These are phyloP conservation scores for Onygena corvina DNA, from an alignment of 2,329 filamentous ascomycete genomes.

Conservation along the genomic window DNA sequence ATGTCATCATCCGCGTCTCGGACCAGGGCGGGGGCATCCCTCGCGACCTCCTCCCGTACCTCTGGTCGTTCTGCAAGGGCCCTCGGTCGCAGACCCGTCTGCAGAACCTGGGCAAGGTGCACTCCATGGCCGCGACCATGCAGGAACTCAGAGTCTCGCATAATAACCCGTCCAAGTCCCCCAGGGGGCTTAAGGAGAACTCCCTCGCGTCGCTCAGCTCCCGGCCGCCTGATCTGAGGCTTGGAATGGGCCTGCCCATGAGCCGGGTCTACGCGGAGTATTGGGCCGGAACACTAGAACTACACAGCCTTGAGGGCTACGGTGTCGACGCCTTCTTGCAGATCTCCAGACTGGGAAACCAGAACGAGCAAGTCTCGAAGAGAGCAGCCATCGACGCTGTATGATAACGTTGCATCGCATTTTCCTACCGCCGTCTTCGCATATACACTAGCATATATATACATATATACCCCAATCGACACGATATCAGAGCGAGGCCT, in stretches of 20 bases:
- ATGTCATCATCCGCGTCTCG: slow-evolving; percentile 91
- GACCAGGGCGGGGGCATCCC: slow-evolving; percentile 91
- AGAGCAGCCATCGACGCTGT: slow-evolving; percentile 67
- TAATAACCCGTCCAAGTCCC: slow-evolving; percentile 9
- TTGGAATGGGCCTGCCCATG: slow-evolving; percentile 88
- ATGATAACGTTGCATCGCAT: too few species aligned
- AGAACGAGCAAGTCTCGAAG: slow-evolving; percentile 84
- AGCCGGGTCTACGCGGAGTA: slow-evolving; percentile 94
- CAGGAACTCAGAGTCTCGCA: slow-evolving; percentile 58
- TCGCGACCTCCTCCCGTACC: slow-evolving; percentile 67
- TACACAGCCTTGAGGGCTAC: slow-evolving; percentile 90
- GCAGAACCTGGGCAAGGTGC: slow-evolving; percentile 75
- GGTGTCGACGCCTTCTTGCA: slow-evolving; percentile 93
- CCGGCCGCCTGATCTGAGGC: slow-evolving; percentile 69
- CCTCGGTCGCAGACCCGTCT: slow-evolving; percentile 64
- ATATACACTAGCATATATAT: not conserved
- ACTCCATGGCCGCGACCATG: slow-evolving; percentile 83
- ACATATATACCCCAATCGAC: not conserved
- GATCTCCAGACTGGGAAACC: slow-evolving; percentile 92
- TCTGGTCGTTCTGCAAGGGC: slow-evolving; percentile 96
- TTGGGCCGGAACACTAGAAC: slow-evolving; percentile 83
- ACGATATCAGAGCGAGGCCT: too few species aligned
- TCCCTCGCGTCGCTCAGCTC: slow-evolving; percentile 71
- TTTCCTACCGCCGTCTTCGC: too few species aligned
- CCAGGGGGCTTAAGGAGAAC: slow-evolving; percentile 35